phyloP scores from a whole-genome alignment of 805 yeast species.

The Wickerhamiella azyma region DNA sequence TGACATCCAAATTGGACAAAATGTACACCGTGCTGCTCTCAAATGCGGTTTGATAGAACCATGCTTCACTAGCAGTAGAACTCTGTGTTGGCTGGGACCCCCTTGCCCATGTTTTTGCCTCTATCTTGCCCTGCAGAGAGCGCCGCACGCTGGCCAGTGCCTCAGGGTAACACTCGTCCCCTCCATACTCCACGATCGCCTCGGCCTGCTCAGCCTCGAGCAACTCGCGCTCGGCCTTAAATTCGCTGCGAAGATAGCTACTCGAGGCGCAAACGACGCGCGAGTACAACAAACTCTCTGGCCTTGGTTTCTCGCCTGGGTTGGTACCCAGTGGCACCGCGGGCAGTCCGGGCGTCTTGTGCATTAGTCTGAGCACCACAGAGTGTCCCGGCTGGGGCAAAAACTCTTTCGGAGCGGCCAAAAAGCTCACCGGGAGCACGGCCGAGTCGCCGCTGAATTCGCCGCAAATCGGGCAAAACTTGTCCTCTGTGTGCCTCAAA shows the following conservation, averaged over 20 bases:
- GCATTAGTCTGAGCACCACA: conserved; percentile 16
- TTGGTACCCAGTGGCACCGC: neutral
- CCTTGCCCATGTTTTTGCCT: conserved; percentile 21
- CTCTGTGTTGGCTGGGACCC: too few species aligned
- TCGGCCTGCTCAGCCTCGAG: conserved; percentile 32
- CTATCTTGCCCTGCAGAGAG: neutral
- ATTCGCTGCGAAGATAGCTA: conserved; percentile 37
- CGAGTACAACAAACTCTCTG: conserved; percentile 34
- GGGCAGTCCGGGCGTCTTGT: neutral
- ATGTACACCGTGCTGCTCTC: conserved; percentile 52
- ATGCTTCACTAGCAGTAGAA: too few species aligned
- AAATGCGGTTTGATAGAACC: conserved; percentile 67
- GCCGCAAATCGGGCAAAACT: conserved; percentile 19
- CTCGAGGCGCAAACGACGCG: conserved; percentile 58
- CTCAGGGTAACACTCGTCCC: conserved; percentile 15
- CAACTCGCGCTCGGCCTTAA: neutral
- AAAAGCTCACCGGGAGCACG: conserved; percentile 15
- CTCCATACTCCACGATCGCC: conserved; percentile 28
- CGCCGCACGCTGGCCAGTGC: conserved; percentile 11
- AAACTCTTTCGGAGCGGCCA: conserved; percentile 10
- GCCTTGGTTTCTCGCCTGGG: conserved; percentile 8
- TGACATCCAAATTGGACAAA: conserved; percentile 66
- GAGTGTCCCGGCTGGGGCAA: conserved; percentile 17
- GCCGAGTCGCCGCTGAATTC: conserved; percentile 10
- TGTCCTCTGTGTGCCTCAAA: conserved; percentile 31